Evolutionary conservation across 441 rosid genomes (phyloP).

Genomic region (Jatropha podagrica): DNA sequence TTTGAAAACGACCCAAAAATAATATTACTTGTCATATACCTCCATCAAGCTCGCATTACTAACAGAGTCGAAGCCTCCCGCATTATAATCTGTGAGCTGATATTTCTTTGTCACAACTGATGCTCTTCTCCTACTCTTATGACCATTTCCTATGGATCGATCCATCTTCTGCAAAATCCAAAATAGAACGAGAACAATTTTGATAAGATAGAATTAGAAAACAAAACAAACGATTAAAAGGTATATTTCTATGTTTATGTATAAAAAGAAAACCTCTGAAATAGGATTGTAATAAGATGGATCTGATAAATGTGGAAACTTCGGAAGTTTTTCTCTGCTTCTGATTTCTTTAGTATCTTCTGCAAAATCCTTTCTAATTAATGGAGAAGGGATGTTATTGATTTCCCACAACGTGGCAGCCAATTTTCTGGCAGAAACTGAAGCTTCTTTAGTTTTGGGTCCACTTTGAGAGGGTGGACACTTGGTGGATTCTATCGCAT

Average conservation of each 20-base stretch:
- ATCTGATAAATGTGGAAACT: slow-evolving; percentile 48
- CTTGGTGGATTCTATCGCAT: slow-evolving; percentile 33
- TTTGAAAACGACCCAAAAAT: slow-evolving; percentile 19
- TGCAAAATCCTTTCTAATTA: slow-evolving; percentile 27
- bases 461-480: slow-evolving; percentile 31
- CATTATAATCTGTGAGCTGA: slow-evolving; percentile 36
- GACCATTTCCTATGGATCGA: slow-evolving; percentile 29
- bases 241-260: not conserved
- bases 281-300: slow-evolving; percentile 45
- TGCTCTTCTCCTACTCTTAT: slow-evolving; percentile 38
- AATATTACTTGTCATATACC: slow-evolving; percentile 31
- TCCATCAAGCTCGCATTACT: slow-evolving; percentile 39
- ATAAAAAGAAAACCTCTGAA: slow-evolving; percentile 44
- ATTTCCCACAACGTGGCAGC: slow-evolving; percentile 91
- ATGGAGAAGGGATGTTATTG: slow-evolving; percentile 49
- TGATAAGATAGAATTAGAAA: not conserved
- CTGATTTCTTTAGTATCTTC: slow-evolving; percentile 31
- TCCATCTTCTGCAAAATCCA: slow-evolving; percentile 41
- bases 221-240: not conserved
- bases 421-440: slow-evolving; percentile 75
- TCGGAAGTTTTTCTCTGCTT: slow-evolving; percentile 32
- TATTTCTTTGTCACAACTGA: slow-evolving; percentile 38
- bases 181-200: not conserved
- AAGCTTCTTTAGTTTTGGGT: slow-evolving; percentile 34
- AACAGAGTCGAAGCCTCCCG: slow-evolving; percentile 34